phyloP scores from a whole-genome alignment of 2,329 filamentous ascomycete genomes.

The Bertia moriformis region DNA sequence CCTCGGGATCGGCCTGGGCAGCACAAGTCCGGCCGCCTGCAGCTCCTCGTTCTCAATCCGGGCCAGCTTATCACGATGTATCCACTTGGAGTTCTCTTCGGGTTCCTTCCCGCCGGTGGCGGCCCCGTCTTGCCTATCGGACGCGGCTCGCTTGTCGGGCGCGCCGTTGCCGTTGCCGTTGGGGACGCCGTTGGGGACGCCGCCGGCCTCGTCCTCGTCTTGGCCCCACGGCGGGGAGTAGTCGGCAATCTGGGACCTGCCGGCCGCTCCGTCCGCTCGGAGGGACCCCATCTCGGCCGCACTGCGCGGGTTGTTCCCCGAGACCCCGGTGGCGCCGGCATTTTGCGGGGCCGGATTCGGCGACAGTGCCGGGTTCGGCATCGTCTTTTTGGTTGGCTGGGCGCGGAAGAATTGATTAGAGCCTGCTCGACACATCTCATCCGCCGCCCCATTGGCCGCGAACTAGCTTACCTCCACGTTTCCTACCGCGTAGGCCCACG shows the following conservation, averaged over 20 bases:
- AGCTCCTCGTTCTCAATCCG: constrained; percentile 70
- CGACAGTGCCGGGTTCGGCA: too few species aligned
- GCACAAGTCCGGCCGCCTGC: constrained; percentile 59
- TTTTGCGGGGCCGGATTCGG: too few species aligned
- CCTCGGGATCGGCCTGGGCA: constrained; percentile 36
- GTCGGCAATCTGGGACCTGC: neutral
- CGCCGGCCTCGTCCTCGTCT: neutral
- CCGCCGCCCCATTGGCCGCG: too few species aligned
- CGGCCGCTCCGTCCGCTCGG: neutral
- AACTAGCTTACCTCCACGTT: neutral
- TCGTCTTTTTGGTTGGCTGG: too few species aligned
- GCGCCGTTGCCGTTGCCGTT: constrained; percentile 4
- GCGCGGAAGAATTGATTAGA: too few species aligned
- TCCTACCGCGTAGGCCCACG: constrained; percentile 20
- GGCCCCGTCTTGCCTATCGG: constrained; percentile 11
- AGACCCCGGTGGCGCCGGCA: too few species aligned
- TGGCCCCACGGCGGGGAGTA: neutral
- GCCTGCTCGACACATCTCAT: too few species aligned
- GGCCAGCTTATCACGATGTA: constrained; percentile 71
- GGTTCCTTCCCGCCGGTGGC: constrained; percentile 17
- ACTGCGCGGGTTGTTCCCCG: neutral
- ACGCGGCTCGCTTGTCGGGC: constrained; percentile 10
- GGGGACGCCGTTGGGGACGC: neutral
- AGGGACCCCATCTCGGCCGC: neutral
- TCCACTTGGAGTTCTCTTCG: constrained; percentile 61